Percentiles rank a stretch among this genome's conserved stretches.
Conservation (phyloP, 768 basidiomycete genomes). For the Lentinus tigrinus region DNA sequence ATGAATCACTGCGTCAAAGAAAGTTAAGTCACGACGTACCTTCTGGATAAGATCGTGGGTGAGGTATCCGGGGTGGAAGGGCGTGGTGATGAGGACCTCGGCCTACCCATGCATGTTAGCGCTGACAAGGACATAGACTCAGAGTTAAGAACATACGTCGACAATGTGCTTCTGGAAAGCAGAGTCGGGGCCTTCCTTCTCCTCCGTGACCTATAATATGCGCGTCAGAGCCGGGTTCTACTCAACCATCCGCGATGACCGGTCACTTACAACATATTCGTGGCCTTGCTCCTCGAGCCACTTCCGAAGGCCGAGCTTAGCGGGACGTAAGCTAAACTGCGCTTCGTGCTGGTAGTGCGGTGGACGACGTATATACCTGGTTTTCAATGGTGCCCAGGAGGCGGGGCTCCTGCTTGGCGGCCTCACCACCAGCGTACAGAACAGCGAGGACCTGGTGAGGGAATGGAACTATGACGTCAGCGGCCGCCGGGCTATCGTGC, state of each 20-base stretch:
- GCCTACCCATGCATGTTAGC: slow-evolving; percentile 41
- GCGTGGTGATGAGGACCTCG: slow-evolving; percentile 79
- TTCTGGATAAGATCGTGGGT: slow-evolving; percentile 71
- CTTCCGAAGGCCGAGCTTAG: slow-evolving; percentile 66
- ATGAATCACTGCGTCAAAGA: neutral
- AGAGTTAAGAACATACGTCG: slow-evolving; percentile 50
- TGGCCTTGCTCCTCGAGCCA: slow-evolving; percentile 75
- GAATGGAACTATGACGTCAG: slow-evolving; percentile 5
- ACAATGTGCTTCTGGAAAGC: slow-evolving; percentile 81
- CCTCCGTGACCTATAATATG: slow-evolving; percentile 60
- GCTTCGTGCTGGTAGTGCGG: neutral
- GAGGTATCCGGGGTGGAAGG: slow-evolving; percentile 85
- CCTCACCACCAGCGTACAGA: slow-evolving; percentile 66
- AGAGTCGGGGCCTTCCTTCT: slow-evolving; percentile 81
- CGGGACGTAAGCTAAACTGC: neutral
- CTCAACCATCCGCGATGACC: neutral
- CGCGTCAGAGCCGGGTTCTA: neutral
- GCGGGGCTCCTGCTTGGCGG: slow-evolving; percentile 68
- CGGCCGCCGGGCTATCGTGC: neutral
- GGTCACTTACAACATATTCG: slow-evolving; percentile 59
- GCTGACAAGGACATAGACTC: neutral
- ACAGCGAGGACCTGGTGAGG: slow-evolving; percentile 62
- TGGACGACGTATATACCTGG: slow-evolving; percentile 41
- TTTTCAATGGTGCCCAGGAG: slow-evolving; percentile 82
- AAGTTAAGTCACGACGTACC: slow-evolving; percentile 11